A percentile compares a stretch with the other conserved stretches of the same genome.
These are phyloP conservation scores for Pyrus communis DNA, from an alignment of 306 rosid genomes.

Conservation along the genomic window DNA sequence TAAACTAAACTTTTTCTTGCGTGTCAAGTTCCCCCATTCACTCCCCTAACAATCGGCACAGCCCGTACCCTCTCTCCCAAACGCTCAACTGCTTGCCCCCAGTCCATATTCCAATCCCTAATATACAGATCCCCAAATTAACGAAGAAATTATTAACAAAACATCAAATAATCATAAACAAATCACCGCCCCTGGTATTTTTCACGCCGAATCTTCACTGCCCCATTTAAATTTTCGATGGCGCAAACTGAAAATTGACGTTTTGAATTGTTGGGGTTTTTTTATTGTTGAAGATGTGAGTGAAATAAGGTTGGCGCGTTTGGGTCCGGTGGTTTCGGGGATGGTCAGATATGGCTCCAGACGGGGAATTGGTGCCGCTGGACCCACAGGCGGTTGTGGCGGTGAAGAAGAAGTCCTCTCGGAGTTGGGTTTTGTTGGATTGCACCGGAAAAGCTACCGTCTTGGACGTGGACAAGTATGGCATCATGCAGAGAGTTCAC, in stretches of 20 bases:
- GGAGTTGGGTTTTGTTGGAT: conserved; percentile 82
- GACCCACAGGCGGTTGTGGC: conserved; percentile 49
- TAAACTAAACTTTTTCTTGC: neutral
- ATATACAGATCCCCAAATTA: neutral
- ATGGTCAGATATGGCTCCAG: conserved; percentile 66
- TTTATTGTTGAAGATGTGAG: conserved; percentile 7
- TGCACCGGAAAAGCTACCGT: conserved; percentile 48
- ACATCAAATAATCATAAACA: neutral
- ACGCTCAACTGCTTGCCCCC: neutral
- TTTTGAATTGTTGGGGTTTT: neutral
- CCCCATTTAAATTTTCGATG: neutral
- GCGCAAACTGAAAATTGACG: neutral
- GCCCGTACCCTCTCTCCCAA: neutral
- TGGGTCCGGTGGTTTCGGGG: conserved; percentile 23
- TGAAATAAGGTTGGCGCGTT: neutral
- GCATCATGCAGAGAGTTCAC: conserved; percentile 77
- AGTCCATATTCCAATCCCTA: neutral
- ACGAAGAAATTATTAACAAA: neutral
- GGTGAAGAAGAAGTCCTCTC: conserved; percentile 65
- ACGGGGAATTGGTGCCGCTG: conserved; percentile 62
- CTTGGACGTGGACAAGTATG: conserved; percentile 80
- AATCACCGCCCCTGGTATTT: neutral
- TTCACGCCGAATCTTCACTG: neutral
- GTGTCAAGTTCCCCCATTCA: neutral
- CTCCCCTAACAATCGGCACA: neutral